Evolutionary conservation across 768 basidiomycete genomes (phyloP), one percentile per base, ranked within the genome.

Genomic region (Lactarius akahatsu): DNA sequence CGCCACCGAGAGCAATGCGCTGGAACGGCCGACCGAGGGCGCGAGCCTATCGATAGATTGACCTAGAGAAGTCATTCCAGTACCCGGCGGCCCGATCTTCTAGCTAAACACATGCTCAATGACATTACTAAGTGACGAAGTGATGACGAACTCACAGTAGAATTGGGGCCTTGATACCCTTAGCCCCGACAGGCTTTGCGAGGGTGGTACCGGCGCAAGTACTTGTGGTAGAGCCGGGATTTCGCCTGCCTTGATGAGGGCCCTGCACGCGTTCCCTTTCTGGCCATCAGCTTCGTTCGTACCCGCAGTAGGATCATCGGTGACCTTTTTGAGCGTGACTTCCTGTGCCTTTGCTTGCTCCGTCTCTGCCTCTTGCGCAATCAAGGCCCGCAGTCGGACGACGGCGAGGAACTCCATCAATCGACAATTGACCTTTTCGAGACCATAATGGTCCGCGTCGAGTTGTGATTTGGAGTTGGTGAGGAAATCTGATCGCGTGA

Each of bases 381-480:
- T 70, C 38, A 66, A 66, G 23, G 74, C 73, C 6, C 71, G 73
- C 59, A 87, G 77, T 66, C 92, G 79, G 40, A 96, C 88, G 13
- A 97, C 90, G 0, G 93, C 94, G 47, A 98, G 84, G 74, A 94
- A 97, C 73, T 97, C 96, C 56, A 96, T 90, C 3, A 96, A 76
- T 11, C 95, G 82, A 69, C 91, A 88, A 82, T 97, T 98, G 75
- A 98, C 89, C 75, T 91, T 92, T 65, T 95, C 92, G 20, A 98
- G 80, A 1, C 96, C 96, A 71, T 88, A 96, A 75, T 98, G 95
- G 66, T 96, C 95, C 15, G 86, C 82, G 71, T 98, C 94, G 10
- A 98, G 85, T 73, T 92, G 93, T 26, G 80, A 79, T 28, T 91
- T 87, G 32, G 95, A 93, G 43, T 81, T 83, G 34, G 81, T 67